Evolutionary conservation across 129 eudicot genomes (phyloP).

Genomic region (Flaveria bidentis): DNA sequence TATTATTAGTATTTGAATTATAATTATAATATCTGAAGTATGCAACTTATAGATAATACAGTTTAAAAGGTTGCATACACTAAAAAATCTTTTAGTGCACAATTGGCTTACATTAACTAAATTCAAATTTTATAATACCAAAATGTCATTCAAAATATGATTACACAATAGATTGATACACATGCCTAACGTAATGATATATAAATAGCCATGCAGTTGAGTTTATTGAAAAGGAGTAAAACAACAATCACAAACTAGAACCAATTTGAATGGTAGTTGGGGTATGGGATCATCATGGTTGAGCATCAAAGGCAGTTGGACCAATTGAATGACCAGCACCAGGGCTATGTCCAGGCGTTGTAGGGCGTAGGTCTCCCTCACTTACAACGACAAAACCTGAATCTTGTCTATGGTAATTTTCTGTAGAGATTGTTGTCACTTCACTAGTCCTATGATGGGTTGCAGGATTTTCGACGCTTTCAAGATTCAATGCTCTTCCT

Average conservation of each 20-base stretch:
- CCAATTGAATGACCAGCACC: constrained; percentile 41
- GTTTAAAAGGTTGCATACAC: no score
- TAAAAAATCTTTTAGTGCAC: no score
- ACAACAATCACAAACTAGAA: constrained; percentile 7
- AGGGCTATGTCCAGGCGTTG: constrained; percentile 50
- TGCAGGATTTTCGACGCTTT: constrained; percentile 13
- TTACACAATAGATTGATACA: neutral
- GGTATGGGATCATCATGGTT: constrained; percentile 15
- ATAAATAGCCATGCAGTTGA: neutral
- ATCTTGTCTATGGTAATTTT: constrained; percentile 3
- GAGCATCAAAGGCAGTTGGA: constrained; percentile 33
- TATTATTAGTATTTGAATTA: no score
- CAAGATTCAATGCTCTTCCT: constrained; percentile 29
- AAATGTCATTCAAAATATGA: neutral
- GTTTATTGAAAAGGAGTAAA: neutral
- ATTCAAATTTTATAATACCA: neutral
- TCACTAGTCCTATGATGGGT: constrained; percentile 7
- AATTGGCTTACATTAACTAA: neutral
- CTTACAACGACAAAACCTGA: neutral
- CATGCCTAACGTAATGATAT: neutral
- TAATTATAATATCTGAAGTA: no score
- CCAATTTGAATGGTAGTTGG: neutral
- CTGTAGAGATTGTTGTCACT: neutral
- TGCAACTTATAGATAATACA: no score
- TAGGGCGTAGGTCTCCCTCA: constrained; percentile 33